Evolutionary conservation across 1,284 basidiomycete species (phyloP).

Genomic region (Sphagnurus paluster): DNA sequence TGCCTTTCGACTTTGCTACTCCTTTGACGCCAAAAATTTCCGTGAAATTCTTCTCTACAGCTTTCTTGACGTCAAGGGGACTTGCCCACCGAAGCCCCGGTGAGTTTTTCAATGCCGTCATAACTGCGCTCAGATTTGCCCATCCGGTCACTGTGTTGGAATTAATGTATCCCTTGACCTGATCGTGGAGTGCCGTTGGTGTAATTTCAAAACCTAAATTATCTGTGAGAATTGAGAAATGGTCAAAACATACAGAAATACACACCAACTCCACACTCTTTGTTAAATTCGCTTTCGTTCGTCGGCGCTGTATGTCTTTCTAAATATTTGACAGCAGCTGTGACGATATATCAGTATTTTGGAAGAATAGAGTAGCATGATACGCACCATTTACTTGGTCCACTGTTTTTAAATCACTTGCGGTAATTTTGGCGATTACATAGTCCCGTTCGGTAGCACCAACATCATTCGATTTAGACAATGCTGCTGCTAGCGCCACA

Average conservation of each 20-base stretch:
- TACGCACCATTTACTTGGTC: constrained; percentile 87
- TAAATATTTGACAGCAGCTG: constrained; percentile 82
- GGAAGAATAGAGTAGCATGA: background rate
- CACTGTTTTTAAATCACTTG: constrained; percentile 73
- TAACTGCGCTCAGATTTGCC: constrained; percentile 69
- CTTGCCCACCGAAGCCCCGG: constrained; percentile 87
- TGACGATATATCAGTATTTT: constrained; percentile 7
- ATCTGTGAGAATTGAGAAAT: constrained; percentile 3
- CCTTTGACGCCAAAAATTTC: constrained; percentile 82
- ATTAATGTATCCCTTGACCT: constrained; percentile 64
- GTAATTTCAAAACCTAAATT: constrained; percentile 78
- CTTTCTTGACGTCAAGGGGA: constrained; percentile 86
- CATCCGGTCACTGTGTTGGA: constrained; percentile 65
- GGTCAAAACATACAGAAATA: constrained; percentile 16
- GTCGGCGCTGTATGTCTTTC: constrained; percentile 62
- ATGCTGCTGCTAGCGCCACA: constrained; percentile 67
- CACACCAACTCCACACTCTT: constrained; percentile 88
- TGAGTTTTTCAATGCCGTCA: constrained; percentile 70
- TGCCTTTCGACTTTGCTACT: constrained; percentile 65
- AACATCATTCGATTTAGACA: constrained; percentile 52
- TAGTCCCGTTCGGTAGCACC: constrained; percentile 63
- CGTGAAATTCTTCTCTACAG: constrained; percentile 78
- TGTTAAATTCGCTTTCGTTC: constrained; percentile 76
- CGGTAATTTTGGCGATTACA: constrained; percentile 68
- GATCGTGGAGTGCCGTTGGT: constrained; percentile 62